Evolutionary conservation across 306 rosid species (phyloP), one percentile per base, ranked within the genome.

Genomic region (Arachis stenosperma): DNA sequence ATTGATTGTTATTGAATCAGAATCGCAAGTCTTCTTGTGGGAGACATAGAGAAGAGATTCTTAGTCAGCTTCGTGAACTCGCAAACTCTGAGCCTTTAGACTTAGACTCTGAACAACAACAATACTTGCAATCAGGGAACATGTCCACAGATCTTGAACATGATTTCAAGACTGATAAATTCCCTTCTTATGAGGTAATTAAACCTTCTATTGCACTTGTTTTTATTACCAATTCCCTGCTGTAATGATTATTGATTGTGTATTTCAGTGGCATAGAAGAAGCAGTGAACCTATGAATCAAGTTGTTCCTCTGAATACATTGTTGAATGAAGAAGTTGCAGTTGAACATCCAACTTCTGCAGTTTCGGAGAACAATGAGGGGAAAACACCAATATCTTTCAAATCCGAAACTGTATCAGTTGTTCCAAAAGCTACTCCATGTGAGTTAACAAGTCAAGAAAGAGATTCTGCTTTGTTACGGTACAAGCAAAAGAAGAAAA

Each of bases 401-500:
- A 79, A 41, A 42, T 76, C 78, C 56, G 90, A 83, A 50, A 55
- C 75, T 46, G 15, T 72, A 11, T 15, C 83, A 46, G 82, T 81
- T 44, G 55, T 79, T 68, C 86, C 81, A 0, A 92, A 65, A 75
- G 81, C 82, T 43, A 74, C 67, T 46, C 39, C 85, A 53, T 78
- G 82, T 75, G 98, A 92, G 62, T 56, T 89, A 67, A 75, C 75
- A 8, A 87, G 82, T 71, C 92, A 85, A 79, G 89, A 88, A 52
- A 82, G 98, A 73, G 96, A 90, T 81, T 85, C 91, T 33, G 96
- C 98, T 15, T 77, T 92, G 52, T 80, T 87, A 58, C 88, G 98
- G 39, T 92, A 92, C 86, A 92, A 92, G 85, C 91, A 88, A 85
- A 92, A 92, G 87, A 92, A 82, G 86, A 90, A 85, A 85, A 84